phyloP scores from a whole-genome alignment of 2,329 filamentous ascomycete genomes.

The Trichoderma harzianum region DNA sequence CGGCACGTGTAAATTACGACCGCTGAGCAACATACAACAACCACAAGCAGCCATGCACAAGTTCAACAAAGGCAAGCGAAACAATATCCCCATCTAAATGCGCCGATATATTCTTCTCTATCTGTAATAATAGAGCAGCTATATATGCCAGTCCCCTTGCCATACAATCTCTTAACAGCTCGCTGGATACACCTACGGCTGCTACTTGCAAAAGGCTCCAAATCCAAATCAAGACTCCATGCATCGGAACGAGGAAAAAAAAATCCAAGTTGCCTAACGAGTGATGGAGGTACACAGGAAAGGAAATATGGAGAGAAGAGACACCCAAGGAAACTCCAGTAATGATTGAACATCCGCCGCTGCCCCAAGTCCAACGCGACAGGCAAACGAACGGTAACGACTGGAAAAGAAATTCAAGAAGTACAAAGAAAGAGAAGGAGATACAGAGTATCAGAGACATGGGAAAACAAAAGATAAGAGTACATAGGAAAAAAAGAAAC shows the following conservation, averaged over 20 bases:
- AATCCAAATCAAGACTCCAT: background rate
- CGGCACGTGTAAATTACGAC: background rate
- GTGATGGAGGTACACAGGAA: background rate
- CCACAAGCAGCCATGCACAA: background rate
- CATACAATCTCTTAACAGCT: background rate
- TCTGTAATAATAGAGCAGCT: background rate
- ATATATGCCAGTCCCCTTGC: background rate
- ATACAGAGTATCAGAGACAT: background rate
- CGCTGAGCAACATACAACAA: background rate
- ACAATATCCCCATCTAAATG: background rate
- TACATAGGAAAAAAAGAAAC: background rate
- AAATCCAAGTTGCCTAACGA: background rate
- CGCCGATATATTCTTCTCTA: conserved; percentile 3
- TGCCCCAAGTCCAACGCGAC: background rate
- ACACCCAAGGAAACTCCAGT: background rate
- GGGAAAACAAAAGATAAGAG: background rate
- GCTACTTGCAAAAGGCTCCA: background rate
- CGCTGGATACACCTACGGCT: background rate
- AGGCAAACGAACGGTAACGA: background rate
- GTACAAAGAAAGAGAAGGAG: background rate
- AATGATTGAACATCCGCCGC: background rate
- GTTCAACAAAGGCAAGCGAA: background rate
- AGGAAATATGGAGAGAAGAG: background rate
- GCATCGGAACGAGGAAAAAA: background rate
- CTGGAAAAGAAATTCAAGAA: background rate